These are phyloP conservation scores for Trichoderma sp. DNA, from an alignment of 2,329 filamentous ascomycete genomes.

Conservation along the genomic window DNA sequence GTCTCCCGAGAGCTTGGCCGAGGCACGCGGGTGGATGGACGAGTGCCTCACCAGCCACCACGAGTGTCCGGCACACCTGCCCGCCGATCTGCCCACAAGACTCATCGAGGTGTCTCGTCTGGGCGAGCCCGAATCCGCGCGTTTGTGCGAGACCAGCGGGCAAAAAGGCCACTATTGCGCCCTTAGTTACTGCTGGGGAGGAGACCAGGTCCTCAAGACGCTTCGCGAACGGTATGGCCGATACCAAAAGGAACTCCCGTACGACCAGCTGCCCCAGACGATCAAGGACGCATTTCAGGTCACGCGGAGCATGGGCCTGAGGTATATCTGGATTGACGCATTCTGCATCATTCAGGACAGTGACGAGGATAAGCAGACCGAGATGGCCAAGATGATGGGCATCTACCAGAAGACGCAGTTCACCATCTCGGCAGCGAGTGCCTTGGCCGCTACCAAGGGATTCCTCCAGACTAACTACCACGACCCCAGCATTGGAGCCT, in stretches of 20 bases:
- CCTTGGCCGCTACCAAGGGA: neutral
- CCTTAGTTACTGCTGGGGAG: neutral
- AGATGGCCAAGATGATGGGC: slow-evolving; percentile 1
- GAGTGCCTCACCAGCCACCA: neutral
- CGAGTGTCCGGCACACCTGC: neutral
- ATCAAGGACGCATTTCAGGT: neutral
- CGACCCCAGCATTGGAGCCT: neutral
- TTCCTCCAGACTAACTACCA: neutral
- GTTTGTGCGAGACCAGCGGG: neutral
- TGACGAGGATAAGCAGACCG: neutral
- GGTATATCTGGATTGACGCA: neutral
- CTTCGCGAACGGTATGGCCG: neutral
- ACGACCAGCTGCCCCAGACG: neutral
- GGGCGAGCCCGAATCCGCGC: neutral
- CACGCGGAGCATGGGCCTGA: neutral
- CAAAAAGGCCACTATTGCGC: neutral
- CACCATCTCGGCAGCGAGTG: neutral
- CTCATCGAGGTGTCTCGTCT: neutral
- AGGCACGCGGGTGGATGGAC: neutral
- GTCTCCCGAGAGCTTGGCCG: neutral
- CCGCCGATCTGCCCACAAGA: neutral
- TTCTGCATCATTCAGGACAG: slow-evolving; percentile 3
- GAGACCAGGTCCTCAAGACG: neutral
- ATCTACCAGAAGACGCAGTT: neutral
- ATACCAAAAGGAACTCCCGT: neutral